Evolutionary conservation across 495 filamentous ascomycete genomes (phyloP).

Genomic region (Tuber magnatum): DNA sequence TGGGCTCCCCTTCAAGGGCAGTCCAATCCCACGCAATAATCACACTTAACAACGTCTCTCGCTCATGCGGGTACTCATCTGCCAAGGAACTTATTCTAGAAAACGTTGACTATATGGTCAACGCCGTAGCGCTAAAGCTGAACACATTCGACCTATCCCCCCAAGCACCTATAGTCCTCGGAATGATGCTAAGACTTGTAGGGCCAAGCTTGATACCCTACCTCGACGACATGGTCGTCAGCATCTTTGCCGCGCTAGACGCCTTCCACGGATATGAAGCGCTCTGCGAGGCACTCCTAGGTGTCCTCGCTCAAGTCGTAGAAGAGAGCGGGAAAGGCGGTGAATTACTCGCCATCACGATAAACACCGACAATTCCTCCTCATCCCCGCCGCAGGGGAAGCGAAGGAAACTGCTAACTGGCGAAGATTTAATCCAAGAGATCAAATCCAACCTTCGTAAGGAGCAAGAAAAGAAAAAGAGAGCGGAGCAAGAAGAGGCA

Average conservation of each 20-base stretch:
- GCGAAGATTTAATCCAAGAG: slow-evolving; percentile 39
- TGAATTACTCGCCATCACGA: slow-evolving; percentile 50
- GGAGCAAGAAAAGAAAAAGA: not conserved
- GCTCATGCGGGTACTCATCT: slow-evolving; percentile 64
- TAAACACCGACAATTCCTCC: slow-evolving; percentile 14
- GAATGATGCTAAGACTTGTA: slow-evolving; percentile 88
- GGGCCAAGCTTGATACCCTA: slow-evolving; percentile 77
- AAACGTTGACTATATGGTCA: slow-evolving; percentile 95
- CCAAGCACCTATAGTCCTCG: slow-evolving; percentile 77
- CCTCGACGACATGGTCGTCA: slow-evolving; percentile 80
- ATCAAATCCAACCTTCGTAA: slow-evolving; percentile 26
- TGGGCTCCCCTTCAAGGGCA: slow-evolving; percentile 63
- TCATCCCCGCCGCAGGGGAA: not conserved
- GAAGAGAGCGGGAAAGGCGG: slow-evolving; percentile 66
- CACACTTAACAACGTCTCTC: slow-evolving; percentile 70
- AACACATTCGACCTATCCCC: slow-evolving; percentile 89
- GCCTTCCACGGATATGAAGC: slow-evolving; percentile 87
- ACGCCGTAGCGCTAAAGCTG: slow-evolving; percentile 78
- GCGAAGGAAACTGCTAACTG: slow-evolving; percentile 33
- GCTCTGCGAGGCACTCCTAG: slow-evolving; percentile 78
- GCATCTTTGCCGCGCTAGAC: slow-evolving; percentile 84
- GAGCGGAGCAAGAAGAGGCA: slow-evolving; percentile 38
- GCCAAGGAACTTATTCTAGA: slow-evolving; percentile 75
- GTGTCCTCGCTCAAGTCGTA: slow-evolving; percentile 70
- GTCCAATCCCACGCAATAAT: slow-evolving; percentile 77